These are phyloP conservation scores for Naganishia vishniacii DNA, from an alignment of 768 basidiomycete genomes.

Conservation along the genomic window DNA sequence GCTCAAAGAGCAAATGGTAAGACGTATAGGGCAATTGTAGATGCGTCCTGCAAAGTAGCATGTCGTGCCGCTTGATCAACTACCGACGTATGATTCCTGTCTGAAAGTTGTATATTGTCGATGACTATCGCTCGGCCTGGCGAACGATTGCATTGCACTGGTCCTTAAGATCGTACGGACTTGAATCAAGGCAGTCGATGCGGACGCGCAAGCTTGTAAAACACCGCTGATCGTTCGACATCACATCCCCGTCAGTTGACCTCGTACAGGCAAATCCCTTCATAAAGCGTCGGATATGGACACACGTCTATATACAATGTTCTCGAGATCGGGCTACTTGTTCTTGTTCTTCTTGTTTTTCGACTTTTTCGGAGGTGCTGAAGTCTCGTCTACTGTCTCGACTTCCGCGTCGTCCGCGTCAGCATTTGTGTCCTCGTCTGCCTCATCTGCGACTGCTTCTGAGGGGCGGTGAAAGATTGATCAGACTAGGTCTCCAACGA, in stretches of 20 bases:
- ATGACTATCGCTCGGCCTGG: not conserved
- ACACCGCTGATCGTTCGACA: too few relatives aligned
- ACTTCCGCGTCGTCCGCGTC: slow-evolving; percentile 8
- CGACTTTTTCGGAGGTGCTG: slow-evolving; percentile 3
- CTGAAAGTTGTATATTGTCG: slow-evolving; percentile 18
- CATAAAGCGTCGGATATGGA: not conserved
- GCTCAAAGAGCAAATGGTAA: slow-evolving; percentile 43
- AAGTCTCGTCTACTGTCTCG: not conserved
- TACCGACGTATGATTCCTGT: not conserved
- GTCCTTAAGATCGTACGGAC: too few relatives aligned
- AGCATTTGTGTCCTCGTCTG: not conserved
- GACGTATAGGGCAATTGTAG: slow-evolving; percentile 46
- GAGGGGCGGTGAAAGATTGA: too few relatives aligned
- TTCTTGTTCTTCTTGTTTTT: slow-evolving; percentile 20
- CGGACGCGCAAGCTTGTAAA: too few relatives aligned
- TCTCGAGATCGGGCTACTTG: not conserved
- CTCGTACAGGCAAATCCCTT: not conserved
- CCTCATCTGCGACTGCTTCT: too few relatives aligned
- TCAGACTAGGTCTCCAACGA: too few relatives aligned
- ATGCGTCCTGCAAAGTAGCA: not conserved
- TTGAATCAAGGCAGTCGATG: too few relatives aligned
- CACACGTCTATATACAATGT: not conserved
- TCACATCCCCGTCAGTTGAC: too few relatives aligned
- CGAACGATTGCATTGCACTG: too few relatives aligned
- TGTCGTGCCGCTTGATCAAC: not conserved